Conservation (phyloP, 2,329 filamentous ascomycete genomes). For the Mariannaea sp. region DNA sequence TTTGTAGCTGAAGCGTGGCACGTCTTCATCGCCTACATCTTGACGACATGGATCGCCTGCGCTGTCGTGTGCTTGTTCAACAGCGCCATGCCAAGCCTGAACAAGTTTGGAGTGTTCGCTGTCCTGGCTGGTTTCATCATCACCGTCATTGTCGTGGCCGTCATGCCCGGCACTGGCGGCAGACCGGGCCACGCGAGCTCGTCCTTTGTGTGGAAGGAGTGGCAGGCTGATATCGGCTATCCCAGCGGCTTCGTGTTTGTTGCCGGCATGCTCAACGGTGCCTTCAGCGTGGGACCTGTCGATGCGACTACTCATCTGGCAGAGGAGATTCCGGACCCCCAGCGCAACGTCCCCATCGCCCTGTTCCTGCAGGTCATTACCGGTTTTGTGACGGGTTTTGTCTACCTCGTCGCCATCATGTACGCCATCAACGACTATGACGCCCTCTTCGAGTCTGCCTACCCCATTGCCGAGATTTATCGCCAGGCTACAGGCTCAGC, state of each 20-base stretch:
- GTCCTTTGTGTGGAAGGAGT: slow-evolving; percentile 48
- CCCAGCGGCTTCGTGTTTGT: slow-evolving; percentile 49
- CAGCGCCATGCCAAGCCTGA: slow-evolving; percentile 55
- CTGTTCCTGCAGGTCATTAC: slow-evolving; percentile 56
- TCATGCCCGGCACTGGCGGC: slow-evolving; percentile 51
- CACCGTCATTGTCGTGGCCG: slow-evolving; percentile 59
- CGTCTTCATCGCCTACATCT: slow-evolving; percentile 49
- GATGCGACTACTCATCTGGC: slow-evolving; percentile 69
- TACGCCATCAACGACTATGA: slow-evolving; percentile 64
- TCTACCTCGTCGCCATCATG: slow-evolving; percentile 58
- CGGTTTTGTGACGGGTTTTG: slow-evolving; percentile 57
- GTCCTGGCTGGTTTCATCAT: slow-evolving; percentile 59
- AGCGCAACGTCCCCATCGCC: slow-evolving; percentile 58
- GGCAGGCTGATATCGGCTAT: slow-evolving; percentile 48
- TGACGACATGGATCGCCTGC: slow-evolving; percentile 47
- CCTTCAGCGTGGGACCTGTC: slow-evolving; percentile 68
- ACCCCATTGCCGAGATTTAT: slow-evolving; percentile 71
- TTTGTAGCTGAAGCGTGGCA: slow-evolving; percentile 48
- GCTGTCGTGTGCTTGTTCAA: slow-evolving; percentile 58
- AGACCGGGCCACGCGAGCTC: slow-evolving; percentile 39
- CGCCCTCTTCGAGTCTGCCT: slow-evolving; percentile 54
- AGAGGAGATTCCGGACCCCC: slow-evolving; percentile 63
- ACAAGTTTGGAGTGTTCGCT: slow-evolving; percentile 56
- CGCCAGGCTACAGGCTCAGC: slow-evolving; percentile 58
- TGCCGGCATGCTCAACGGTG: slow-evolving; percentile 62